Base-by-base conservation (phyloP, 2,329 filamentous ascomycete genomes). In the Lecanicillium sp. region DNA sequence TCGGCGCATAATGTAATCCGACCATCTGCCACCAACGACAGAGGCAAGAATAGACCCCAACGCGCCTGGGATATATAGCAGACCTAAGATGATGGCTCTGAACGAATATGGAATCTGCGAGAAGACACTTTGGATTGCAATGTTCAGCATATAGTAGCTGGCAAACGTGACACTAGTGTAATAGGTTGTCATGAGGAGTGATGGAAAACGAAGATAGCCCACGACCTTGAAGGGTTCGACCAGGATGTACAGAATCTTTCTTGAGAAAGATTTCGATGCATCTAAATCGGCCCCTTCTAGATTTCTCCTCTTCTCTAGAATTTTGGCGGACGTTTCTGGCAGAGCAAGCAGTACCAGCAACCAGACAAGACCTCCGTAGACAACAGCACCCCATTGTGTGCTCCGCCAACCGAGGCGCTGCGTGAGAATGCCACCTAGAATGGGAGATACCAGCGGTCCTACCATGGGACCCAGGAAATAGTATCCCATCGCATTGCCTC, bases 391-490 rank as follows among this genome's bases (percentile, higher is more conserved):
- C 81, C 84, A 92, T 65, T 87, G 77, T 2, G 84, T 85, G 28
- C 79, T 79, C 49, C 82, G 69, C 87, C 87, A 92, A 2, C 80
- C 77, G 52, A 83, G 79, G 5, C 59, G 66, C 48, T 86, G 64
- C 0, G 81, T 71, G n/a, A 94, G 60, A 1, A 72, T 76, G 31
- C 87, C 87, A 37, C 86, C 87, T 19, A 92, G 68, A 37, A 92
- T 84, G 2, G 87, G 87, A 0, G 82, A 78, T 5, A 90, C 57
- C 11, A 92, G 61, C 0, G 87, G 87, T 0, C 85, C 86, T 36
- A 79, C 72, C 8, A 92, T 60, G 0, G 87, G 86, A 0, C 87
- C 87, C 0, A 92, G 69, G 50, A 89, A 94, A 59, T 90, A 92
- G 29, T 85, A 63, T 27, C 83, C 77, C 85, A 92, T 90, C 13